These are phyloP conservation scores for Coprinellus micaceus DNA, from an alignment of 768 basidiomycete genomes.

Conservation along the genomic window DNA sequence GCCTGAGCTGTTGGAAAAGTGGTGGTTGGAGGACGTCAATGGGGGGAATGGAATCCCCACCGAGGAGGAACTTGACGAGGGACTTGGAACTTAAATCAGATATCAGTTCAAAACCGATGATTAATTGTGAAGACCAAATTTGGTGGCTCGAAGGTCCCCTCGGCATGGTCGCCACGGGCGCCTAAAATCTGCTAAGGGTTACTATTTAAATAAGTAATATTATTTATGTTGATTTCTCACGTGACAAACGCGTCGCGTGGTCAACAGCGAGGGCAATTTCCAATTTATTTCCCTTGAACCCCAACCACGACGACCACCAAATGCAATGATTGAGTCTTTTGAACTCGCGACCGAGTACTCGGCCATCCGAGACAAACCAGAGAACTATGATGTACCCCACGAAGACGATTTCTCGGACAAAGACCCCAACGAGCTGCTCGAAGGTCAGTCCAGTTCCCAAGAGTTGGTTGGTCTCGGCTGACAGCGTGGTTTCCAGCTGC, in stretches of 20 bases:
- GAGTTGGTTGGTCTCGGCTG: no score
- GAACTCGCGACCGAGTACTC: slow-evolving; percentile 79
- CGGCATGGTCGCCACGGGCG: no score
- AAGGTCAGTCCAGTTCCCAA: slow-evolving; percentile 39
- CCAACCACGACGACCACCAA: slow-evolving; percentile 6
- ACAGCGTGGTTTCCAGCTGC: no score
- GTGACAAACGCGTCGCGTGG: slow-evolving; percentile 4
- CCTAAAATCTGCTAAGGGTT: no score
- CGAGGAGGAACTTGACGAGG: no score
- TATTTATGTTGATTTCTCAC: background rate
- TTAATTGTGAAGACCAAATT: no score
- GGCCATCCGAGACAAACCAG: slow-evolving; percentile 41
- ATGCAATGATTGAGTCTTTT: slow-evolving; percentile 37
- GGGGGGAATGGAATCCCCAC: no score
- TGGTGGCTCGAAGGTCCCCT: no score
- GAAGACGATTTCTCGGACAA: slow-evolving; percentile 62
- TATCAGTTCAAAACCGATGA: no score
- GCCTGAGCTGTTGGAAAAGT: no score
- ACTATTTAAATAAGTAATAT: background rate
- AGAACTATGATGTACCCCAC: slow-evolving; percentile 61
- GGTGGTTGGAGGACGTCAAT: no score
- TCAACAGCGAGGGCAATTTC: background rate
- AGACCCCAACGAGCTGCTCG: slow-evolving; percentile 52
- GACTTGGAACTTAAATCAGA: no score
- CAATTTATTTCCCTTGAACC: background rate